Conservation (phyloP, 768 basidiomycete species). For the Trametes coccinea region DNA sequence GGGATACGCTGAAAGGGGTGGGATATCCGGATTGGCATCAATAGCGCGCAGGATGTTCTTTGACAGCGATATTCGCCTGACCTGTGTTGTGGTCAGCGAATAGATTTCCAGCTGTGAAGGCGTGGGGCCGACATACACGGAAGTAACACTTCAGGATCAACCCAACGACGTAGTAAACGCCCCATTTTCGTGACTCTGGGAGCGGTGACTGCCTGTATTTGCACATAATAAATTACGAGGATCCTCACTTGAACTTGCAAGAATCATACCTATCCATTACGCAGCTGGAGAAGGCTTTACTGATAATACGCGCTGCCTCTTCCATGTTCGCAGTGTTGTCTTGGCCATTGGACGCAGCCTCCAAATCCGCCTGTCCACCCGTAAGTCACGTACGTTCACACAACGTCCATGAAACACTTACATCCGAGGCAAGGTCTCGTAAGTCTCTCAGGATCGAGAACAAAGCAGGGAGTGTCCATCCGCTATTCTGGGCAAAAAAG, state of each 20-base stretch:
- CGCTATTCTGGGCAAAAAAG: constrained; percentile 76
- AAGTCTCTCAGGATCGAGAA: constrained; percentile 82
- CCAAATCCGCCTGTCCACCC: constrained; percentile 54
- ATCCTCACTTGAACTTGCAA: not conserved
- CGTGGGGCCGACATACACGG: constrained; percentile 53
- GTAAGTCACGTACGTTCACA: not conserved
- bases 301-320: constrained; percentile 81
- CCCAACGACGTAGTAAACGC: constrained; percentile 89
- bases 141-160: constrained; percentile 94
- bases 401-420: constrained; percentile 33
- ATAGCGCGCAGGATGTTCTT: constrained; percentile 92
- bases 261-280: constrained; percentile 70
- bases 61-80: constrained; percentile 87
- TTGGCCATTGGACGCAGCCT: constrained; percentile 39
- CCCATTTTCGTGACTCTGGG: constrained; percentile 82
- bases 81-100: constrained; percentile 44
- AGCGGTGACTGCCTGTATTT: constrained; percentile 59
- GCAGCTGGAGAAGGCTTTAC: constrained; percentile 88
- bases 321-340: constrained; percentile 58
- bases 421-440: constrained; percentile 83
- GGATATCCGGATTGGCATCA: constrained; percentile 82
- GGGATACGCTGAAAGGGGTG: constrained; percentile 73
- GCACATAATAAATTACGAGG: not conserved
- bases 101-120: not conserved
- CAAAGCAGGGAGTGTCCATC: constrained; percentile 84